These are phyloP conservation scores for Alternaria panax DNA, from an alignment of 2,329 filamentous ascomycete genomes.

Conservation along the genomic window DNA sequence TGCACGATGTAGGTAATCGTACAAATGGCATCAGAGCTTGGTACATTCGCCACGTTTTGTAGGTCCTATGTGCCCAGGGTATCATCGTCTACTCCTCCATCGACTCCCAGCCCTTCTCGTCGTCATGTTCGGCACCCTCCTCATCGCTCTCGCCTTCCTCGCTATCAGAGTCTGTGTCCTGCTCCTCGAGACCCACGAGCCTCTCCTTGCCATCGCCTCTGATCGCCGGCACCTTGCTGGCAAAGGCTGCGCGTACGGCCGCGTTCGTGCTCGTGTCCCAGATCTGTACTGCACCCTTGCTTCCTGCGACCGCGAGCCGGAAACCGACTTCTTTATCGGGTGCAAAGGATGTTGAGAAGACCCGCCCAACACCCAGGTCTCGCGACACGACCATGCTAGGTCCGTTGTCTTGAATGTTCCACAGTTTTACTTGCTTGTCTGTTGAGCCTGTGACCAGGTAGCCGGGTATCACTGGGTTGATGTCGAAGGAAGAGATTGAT, in stretches of 20 bases:
- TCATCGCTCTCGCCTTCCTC: constrained; percentile 58
- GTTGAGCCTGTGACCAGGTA: constrained; percentile 93
- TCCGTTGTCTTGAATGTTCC: constrained; percentile 83
- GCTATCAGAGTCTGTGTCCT: constrained; percentile 68
- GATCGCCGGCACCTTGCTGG: constrained; percentile 67
- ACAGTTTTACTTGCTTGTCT: constrained; percentile 95
- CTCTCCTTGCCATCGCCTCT: constrained; percentile 74
- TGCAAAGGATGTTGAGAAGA: constrained; percentile 90
- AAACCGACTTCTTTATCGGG: constrained; percentile 92
- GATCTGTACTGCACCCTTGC: constrained; percentile 88
- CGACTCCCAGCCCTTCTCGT: constrained; percentile 50
- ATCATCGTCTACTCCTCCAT: constrained; percentile 51
- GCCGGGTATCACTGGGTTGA: constrained; percentile 88
- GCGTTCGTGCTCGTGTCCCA: constrained; percentile 97
- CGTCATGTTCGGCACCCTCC: constrained; percentile 49
- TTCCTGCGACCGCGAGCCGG: constrained; percentile 89
- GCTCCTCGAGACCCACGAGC: constrained; percentile 74
- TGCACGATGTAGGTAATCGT: neutral
- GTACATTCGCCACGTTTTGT: neutral
- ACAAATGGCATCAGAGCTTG: neutral
- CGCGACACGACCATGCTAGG: constrained; percentile 91
- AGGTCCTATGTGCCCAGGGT: constrained; percentile 17
- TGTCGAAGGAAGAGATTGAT: constrained; percentile 88
- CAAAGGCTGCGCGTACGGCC: constrained; percentile 84
- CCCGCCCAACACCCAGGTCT: constrained; percentile 91